Evolutionary conservation across 2,329 filamentous ascomycete genomes (phyloP), one percentile per base, ranked within the genome.

Genomic region (Claviceps sp.): DNA sequence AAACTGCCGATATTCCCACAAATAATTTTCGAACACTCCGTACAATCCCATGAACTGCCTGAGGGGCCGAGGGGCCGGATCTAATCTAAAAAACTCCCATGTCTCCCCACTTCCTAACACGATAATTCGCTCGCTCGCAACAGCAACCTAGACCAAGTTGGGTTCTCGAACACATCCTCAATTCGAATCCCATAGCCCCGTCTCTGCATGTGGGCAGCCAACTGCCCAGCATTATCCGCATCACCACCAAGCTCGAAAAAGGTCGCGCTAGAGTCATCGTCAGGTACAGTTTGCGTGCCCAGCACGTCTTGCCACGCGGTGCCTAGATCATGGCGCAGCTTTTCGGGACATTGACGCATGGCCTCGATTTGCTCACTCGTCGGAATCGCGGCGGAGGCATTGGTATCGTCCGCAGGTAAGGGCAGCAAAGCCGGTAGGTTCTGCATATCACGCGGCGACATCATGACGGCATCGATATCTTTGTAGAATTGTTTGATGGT

Each of bases 241-340:
- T 51, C 49, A 13, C 49, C 49, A 5, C 43, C 49, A 4, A 42
- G 16, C 20, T 51, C 49, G 5, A 51, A 51, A 30, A 51, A 47
- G 6, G 43, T 41, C 22, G n/a, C 13, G 2, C 9, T 18, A 34
- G 34, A 36, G 3, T 47, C 43, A 11, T 51, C 34, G 16, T 24
- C 9, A 24, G 44, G 50, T n/a, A 36, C n/a, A 16, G 22, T 47
- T 13, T 20, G 16, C 22, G 47, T 6, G 7, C n/a, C 22, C 4
- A 51, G 44, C 34, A 36, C 49, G 9, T 45, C 43, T 16, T 7
- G 34, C 44, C 37, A 51, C 2, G 45, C 50, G 18, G 36, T n/a
- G 37, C 50, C 37, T 2, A 48, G 44, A 37, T 24, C 44, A 9
- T 36, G 14, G n/a, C 44, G 41, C 22, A 47, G 7, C 26, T 38